phyloP scores from a whole-genome alignment of 495 filamentous ascomycete species.

The Hypoxylon subgilvum region DNA sequence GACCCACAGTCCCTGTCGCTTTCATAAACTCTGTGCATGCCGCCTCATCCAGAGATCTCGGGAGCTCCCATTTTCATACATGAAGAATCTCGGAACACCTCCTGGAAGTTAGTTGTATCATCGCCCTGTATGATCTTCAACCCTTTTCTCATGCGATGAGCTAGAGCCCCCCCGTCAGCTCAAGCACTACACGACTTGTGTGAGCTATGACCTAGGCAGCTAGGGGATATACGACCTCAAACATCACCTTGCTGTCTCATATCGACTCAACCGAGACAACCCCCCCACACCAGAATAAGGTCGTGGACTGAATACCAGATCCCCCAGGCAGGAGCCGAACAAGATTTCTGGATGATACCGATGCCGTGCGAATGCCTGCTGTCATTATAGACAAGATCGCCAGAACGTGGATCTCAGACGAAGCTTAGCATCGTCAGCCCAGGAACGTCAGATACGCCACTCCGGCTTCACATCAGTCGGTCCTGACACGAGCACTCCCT shows the following conservation, averaged over 20 bases:
- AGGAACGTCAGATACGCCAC: conserved; percentile 48
- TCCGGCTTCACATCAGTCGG: conserved; percentile 39
- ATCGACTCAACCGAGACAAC: conserved; percentile 16
- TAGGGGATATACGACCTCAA: conserved; percentile 31
- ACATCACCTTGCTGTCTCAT: conserved; percentile 32
- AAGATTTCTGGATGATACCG: conserved; percentile 32
- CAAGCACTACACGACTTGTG: conserved; percentile 22
- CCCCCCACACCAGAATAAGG: conserved; percentile 13
- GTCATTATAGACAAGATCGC: conserved; percentile 54
- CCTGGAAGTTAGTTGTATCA: conserved; percentile 45
- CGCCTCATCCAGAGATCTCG: conserved; percentile 32
- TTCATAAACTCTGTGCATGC: conserved; percentile 50
- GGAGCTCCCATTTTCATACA: conserved; percentile 44
- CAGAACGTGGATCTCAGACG: conserved; percentile 54
- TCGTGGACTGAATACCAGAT: conserved; percentile 9
- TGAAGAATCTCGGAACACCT: conserved; percentile 49
- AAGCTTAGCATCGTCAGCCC: conserved; percentile 44
- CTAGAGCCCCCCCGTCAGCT: conserved; percentile 17
- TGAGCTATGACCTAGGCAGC: conserved; percentile 33
- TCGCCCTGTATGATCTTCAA: conserved; percentile 53
- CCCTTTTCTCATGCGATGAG: conserved; percentile 46
- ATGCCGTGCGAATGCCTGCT: conserved; percentile 56
- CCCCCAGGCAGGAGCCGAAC: conserved; percentile 20
- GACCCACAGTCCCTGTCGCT: conserved; percentile 44
- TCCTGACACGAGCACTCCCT: conserved; percentile 50